Evolutionary conservation across 768 basidiomycete species (phyloP).

Genomic region (Tulasnella calospora): DNA sequence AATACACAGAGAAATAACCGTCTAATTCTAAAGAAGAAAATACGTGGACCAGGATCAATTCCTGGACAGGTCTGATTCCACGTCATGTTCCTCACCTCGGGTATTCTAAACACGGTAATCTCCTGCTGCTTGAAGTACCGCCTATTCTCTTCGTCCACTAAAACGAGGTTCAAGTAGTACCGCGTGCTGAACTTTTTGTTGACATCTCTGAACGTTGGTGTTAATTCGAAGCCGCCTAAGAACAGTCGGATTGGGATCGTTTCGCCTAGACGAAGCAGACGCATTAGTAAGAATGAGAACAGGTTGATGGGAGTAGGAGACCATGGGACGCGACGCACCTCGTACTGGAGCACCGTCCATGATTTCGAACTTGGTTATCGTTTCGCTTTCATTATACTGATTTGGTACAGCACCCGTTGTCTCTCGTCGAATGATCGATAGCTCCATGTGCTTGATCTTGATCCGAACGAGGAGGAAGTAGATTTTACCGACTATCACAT

Average conservation of each 20-base stretch:
- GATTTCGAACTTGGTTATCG: conserved; percentile 74
- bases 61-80: no score
- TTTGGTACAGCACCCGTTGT: conserved; percentile 97
- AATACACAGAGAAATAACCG: no score
- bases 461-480: conserved; percentile 98
- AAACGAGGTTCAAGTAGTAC: conserved; percentile 94
- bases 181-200: conserved; percentile 98
- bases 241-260: conserved; percentile 97
- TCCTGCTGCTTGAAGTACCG: conserved; percentile 98
- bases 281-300: neutral
- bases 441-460: conserved; percentile 99
- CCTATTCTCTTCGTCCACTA: conserved; percentile 97
- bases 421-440: conserved; percentile 95
- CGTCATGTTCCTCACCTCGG: conserved; percentile 31
- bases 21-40: no score
- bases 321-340: conserved; percentile 31
- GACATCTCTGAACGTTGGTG: conserved; percentile 98
- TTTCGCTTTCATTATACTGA: conserved; percentile 98
- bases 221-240: conserved; percentile 96
- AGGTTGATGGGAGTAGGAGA: neutral
- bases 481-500: conserved; percentile 99
- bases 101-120: conserved; percentile 87
- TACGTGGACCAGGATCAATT: no score
- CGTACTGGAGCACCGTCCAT: conserved; percentile 50
- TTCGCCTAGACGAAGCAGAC: conserved; percentile 46